Percentiles rank a stretch among this genome's conserved stretches.
These are phyloP conservation scores for Choricystis sp. DNA, from an alignment of 139 green algal species.

Conservation along the genomic window DNA sequence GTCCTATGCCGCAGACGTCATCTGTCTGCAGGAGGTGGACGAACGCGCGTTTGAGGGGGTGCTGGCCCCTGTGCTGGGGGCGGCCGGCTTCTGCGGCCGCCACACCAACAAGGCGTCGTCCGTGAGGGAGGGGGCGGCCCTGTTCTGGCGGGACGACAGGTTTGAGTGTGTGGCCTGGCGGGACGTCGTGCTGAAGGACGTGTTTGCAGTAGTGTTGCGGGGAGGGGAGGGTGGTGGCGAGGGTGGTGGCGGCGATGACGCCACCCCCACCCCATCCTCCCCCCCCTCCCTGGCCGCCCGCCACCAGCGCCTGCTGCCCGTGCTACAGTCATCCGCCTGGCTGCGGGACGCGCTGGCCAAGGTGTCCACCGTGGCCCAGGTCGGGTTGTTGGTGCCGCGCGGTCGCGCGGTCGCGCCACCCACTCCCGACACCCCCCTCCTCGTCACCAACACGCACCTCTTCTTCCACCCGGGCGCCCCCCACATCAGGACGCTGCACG, in stretches of 20 bases:
- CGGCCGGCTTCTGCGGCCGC: conserved; percentile 31
- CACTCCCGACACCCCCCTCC: conserved; percentile 16
- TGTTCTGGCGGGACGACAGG: conserved; percentile 27
- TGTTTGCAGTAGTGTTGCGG: conserved; percentile 13
- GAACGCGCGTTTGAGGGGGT: conserved; percentile 35
- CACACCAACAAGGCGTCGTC: conserved; percentile 67
- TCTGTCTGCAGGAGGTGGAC: conserved; percentile 63
- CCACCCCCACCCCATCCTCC: conserved; percentile 7
- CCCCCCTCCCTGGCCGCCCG: background rate
- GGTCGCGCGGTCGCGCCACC: conserved; percentile 2
- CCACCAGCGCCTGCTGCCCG: conserved; percentile 28
- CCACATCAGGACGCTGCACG: conserved; percentile 78
- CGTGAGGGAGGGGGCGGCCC: conserved; percentile 52
- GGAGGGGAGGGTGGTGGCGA: background rate
- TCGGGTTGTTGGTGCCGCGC: conserved; percentile 28
- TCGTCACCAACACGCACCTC: conserved; percentile 77
- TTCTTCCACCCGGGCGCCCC: conserved; percentile 79
- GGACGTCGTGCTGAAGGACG: conserved; percentile 32
- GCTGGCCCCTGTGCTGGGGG: conserved; percentile 11
- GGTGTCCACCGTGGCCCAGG: conserved; percentile 62
- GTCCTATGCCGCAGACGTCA: conserved; percentile 46
- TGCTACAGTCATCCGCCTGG: conserved; percentile 40
- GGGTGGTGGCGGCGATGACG: conserved; percentile 5
- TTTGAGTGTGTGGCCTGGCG: conserved; percentile 15
- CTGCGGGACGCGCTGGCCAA: conserved; percentile 52